Conservation (phyloP, 345 rosid genomes). For the Populus pruinosa region DNA sequence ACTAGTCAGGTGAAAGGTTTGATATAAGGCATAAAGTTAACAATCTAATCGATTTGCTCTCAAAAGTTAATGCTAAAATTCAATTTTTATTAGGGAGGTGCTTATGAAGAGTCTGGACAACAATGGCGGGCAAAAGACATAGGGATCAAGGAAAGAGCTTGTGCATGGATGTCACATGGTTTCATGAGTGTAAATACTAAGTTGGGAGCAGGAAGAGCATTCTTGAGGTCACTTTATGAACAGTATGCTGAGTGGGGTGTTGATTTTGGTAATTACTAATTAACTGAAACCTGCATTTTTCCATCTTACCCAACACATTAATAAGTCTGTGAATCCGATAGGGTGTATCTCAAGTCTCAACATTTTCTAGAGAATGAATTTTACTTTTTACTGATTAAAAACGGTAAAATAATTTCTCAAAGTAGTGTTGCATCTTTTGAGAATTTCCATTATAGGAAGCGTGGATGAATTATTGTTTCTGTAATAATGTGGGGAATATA, state of each 20-base stretch:
- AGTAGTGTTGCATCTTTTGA: background rate
- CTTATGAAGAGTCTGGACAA: slow-evolving; percentile 53
- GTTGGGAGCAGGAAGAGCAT: slow-evolving; percentile 74
- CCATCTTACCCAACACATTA: background rate
- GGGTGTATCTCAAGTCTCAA: background rate
- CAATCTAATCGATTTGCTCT: background rate
- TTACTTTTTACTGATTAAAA: background rate
- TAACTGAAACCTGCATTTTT: background rate
- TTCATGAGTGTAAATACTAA: slow-evolving; percentile 84
- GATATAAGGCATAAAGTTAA: background rate
- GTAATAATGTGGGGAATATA: background rate
- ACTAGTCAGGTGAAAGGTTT: background rate
- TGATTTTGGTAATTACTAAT: slow-evolving; percentile 64
- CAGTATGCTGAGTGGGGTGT: slow-evolving; percentile 94
- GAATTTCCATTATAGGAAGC: background rate
- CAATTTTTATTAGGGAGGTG: slow-evolving; percentile 49
- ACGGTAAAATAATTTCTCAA: background rate
- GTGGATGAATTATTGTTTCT: background rate
- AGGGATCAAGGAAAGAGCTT: slow-evolving; percentile 75
- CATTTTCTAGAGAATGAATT: background rate
- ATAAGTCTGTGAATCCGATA: background rate
- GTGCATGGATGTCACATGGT: slow-evolving; percentile 90
- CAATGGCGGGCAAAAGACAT: slow-evolving; percentile 76
- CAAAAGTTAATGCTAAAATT: background rate
- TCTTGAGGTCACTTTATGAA: slow-evolving; percentile 75